Evolutionary conservation across 2,329 filamentous ascomycete species (phyloP).

Genomic region (Epichloe hybrida): DNA sequence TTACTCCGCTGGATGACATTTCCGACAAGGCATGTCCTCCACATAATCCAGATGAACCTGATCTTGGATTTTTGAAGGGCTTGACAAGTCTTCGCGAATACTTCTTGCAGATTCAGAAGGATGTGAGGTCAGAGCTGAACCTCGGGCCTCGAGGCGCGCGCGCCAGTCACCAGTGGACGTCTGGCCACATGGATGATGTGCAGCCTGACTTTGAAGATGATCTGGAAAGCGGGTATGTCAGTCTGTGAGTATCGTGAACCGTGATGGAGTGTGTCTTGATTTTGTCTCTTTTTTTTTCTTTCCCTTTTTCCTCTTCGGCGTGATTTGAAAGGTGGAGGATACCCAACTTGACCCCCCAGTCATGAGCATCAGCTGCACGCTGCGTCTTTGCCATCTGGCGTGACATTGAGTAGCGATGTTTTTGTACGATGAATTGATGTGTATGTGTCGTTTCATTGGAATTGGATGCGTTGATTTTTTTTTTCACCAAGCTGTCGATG

Average conservation of each 20-base stretch:
- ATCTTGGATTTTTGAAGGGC: constrained; percentile 80
- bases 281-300: not conserved
- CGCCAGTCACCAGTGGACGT: constrained; percentile 7
- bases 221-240: constrained; percentile 1
- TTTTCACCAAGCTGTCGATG: not conserved
- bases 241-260: not conserved
- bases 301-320: not conserved
- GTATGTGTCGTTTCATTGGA: not conserved
- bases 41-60: constrained; percentile 63
- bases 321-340: not conserved
- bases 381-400: not conserved
- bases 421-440: not conserved
- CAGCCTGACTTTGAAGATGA: constrained; percentile 18
- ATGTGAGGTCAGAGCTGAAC: constrained; percentile 46
- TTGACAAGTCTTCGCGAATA: constrained; percentile 67
- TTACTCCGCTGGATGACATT: constrained; percentile 70
- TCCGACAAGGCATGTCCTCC: constrained; percentile 61
- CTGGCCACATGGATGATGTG: constrained; percentile 9
- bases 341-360: not conserved
- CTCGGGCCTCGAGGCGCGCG: constrained; percentile 22
- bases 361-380: not conserved
- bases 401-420: not conserved
- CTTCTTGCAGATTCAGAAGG: constrained; percentile 81
- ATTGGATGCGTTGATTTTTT: not conserved
- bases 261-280: not conserved